Percentiles rank a stretch among this genome's conserved stretches.
These are phyloP conservation scores for Hysterangium stoloniferum DNA, from an alignment of 768 basidiomycete species.

Conservation along the genomic window DNA sequence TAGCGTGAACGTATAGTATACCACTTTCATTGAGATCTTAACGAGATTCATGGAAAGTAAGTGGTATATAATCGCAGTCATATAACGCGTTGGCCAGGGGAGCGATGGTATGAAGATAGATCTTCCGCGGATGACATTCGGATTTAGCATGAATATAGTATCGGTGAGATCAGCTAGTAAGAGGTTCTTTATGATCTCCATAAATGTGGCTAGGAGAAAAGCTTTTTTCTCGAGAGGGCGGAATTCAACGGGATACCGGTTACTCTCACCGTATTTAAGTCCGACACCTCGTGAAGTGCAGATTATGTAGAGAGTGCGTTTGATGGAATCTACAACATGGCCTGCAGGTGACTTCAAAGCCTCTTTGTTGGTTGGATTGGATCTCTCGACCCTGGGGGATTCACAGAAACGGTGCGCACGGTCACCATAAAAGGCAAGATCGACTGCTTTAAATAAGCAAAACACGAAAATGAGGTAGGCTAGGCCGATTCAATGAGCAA, in stretches of 20 bases:
- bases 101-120: constrained; percentile 57
- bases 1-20: constrained; percentile 55
- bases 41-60: constrained; percentile 51
- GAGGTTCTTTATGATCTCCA: constrained; percentile 43
- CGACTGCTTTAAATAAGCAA: constrained; percentile 45
- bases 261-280: constrained; percentile 58
- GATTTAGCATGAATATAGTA: constrained; percentile 52
- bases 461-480: constrained; percentile 33
- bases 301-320: constrained; percentile 50
- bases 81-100: constrained; percentile 42
- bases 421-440: constrained; percentile 56
- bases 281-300: constrained; percentile 55
- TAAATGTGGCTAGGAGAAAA: constrained; percentile 50
- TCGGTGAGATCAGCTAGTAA: constrained; percentile 57
- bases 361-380: background rate
- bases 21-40: constrained; percentile 56
- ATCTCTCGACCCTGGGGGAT: background rate
- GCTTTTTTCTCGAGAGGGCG: constrained; percentile 43
- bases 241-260: constrained; percentile 44
- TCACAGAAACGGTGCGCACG: constrained; percentile 29
- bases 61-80: constrained; percentile 60
- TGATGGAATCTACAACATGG: constrained; percentile 30
- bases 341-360: background rate
- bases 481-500: background rate
- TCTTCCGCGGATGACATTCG: constrained; percentile 57